Evolutionary conservation across 2,329 filamentous ascomycete genomes (phyloP).

Genomic region (Calonectria montana): DNA sequence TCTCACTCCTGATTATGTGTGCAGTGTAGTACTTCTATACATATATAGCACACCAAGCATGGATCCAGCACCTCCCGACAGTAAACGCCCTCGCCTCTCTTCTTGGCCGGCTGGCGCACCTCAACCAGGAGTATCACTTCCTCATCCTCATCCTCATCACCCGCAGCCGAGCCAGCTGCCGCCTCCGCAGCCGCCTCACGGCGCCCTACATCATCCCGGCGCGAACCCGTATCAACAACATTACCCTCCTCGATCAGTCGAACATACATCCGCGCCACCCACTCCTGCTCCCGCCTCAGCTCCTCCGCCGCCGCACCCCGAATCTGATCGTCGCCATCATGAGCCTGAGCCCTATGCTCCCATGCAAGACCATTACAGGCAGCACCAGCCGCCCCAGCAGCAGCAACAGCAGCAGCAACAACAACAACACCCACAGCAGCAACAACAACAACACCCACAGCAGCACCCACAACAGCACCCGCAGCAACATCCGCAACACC

Average conservation of each 20-base stretch:
- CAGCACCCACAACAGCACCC: constrained; percentile 51
- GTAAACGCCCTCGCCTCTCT: constrained; percentile 68
- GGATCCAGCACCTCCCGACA: constrained; percentile 69
- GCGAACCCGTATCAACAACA: constrained; percentile 56
- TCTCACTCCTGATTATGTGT: constrained; percentile 52
- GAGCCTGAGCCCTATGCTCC: constrained; percentile 66
- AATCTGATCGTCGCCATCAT: constrained; percentile 67
- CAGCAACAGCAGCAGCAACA: constrained; percentile 29
- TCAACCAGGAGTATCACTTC: constrained; percentile 61
- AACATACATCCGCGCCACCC: constrained; percentile 47
- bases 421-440: constrained; percentile 37
- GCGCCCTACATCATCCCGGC: constrained; percentile 46
- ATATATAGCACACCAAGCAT: constrained; percentile 61
- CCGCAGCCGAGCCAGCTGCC: constrained; percentile 43
- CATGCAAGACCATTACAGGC: constrained; percentile 64
- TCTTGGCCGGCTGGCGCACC: constrained; percentile 61
- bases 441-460: no score
- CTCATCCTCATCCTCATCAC: constrained; percentile 45
- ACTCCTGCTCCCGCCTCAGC: constrained; percentile 44
- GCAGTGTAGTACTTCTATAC: constrained; percentile 47
- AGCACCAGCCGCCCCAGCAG: constrained; percentile 34
- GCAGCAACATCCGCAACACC: constrained; percentile 56
- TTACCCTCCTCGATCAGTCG: constrained; percentile 49
- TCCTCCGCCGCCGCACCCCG: constrained; percentile 49
- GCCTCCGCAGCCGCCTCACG: constrained; percentile 42